phyloP scores from a whole-genome alignment of 148 eudicot species.

The Polygonum maritimum region DNA sequence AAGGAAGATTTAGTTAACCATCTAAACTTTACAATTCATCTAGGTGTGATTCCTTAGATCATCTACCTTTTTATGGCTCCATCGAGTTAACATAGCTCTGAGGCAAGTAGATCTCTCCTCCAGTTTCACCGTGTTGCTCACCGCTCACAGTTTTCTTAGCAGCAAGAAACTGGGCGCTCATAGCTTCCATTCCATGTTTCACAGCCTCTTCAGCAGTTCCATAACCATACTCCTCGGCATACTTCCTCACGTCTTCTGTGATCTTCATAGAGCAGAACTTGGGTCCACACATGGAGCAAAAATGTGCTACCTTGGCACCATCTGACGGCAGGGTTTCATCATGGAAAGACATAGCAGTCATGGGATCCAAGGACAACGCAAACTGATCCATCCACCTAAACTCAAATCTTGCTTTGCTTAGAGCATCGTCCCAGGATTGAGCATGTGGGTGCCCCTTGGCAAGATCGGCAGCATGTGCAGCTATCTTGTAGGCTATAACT shows the following conservation, averaged over 20 bases:
- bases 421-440: constrained; percentile 92
- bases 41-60: not conserved
- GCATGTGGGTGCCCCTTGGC: constrained; percentile 86
- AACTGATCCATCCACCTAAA: constrained; percentile 99
- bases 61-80: constrained; percentile 25
- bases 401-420: constrained; percentile 96
- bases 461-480: constrained; percentile 97
- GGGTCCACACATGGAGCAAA: constrained; percentile 99
- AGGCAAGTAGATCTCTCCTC: constrained; percentile 97
- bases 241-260: constrained; percentile 90
- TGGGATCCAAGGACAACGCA: constrained; percentile 85
- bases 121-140: constrained; percentile 93
- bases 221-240: constrained; percentile 97
- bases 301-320: constrained; percentile 97
- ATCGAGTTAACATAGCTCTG: constrained; percentile 54
- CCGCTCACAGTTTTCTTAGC: constrained; percentile 93
- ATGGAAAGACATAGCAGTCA: constrained; percentile 96
- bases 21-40: not conserved
- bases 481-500: constrained; percentile 90
- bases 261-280: constrained; percentile 99
- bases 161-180: constrained; percentile 90
- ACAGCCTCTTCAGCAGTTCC: constrained; percentile 93
- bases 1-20: not conserved
- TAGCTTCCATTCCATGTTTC: constrained; percentile 81
- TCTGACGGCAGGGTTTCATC: constrained; percentile 92